Conservation (phyloP, 2,329 filamentous ascomycete genomes). For the Acrocalymma vagum region DNA sequence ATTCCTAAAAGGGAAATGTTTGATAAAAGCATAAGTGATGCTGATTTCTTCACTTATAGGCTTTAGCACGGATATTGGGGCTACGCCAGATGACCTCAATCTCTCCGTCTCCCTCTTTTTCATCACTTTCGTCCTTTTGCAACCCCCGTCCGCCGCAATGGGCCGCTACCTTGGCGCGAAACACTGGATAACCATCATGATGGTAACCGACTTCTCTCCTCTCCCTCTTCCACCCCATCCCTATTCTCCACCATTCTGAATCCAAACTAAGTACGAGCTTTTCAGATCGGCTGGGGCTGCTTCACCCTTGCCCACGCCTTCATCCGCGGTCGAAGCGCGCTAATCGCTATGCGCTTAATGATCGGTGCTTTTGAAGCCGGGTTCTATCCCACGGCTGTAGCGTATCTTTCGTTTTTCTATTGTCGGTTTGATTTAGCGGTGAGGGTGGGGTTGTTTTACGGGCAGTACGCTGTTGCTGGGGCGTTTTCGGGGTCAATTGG, state of each 20-base stretch:
- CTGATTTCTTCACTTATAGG: constrained; percentile 15
- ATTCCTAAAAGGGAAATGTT: too few relatives aligned
- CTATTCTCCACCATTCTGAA: constrained; percentile 6
- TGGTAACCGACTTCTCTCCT: constrained; percentile 16
- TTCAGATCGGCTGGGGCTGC: constrained; percentile 32
- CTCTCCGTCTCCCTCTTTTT: constrained; percentile 35
- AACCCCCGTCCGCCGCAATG: constrained; percentile 27
- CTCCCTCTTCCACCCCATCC: background rate
- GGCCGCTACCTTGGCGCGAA: constrained; percentile 30
- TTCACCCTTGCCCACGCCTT: constrained; percentile 33
- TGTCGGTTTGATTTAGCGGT: constrained; percentile 51
- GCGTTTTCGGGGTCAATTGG: constrained; percentile 52
- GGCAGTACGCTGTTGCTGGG: constrained; percentile 51
- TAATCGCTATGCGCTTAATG: constrained; percentile 29
- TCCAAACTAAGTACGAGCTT: too few relatives aligned
- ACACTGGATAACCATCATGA: constrained; percentile 27
- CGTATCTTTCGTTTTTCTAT: constrained; percentile 63
- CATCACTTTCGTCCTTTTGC: constrained; percentile 30
- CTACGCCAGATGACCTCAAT: constrained; percentile 31
- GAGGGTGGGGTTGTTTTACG: constrained; percentile 55
- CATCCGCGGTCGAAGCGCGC: constrained; percentile 21
- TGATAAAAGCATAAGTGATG: constrained; percentile 1
- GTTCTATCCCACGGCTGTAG: constrained; percentile 64
- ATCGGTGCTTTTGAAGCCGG: constrained; percentile 60
- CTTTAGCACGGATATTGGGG: constrained; percentile 30